Evolutionary conservation across 2,329 filamentous ascomycete species (phyloP), one percentile per base, ranked within the genome.

Genomic region (Epichloe amarillans): DNA sequence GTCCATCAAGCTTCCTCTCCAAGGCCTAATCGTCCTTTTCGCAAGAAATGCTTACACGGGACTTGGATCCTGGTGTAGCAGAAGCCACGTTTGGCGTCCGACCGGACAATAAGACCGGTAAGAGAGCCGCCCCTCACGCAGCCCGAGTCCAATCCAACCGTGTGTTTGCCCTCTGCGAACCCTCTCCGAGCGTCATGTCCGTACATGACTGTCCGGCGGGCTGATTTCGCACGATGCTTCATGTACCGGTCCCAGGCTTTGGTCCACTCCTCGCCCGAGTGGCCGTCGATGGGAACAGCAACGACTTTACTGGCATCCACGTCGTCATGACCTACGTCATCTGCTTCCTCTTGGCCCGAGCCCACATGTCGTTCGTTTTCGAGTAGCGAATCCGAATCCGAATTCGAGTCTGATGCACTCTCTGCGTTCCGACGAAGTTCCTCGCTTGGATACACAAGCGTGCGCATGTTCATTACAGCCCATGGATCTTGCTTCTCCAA

Each of bases 381-480:
- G 6, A 41, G 26, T 14, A 14, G 35, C 35, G 49, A 36, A 37
- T 11, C 45, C 48, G 36, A 21, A 10, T 17, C 23, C 41, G 17
- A 21, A 10, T 15, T 23, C 33, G 17, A 53, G n/a, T 15, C 11
- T 5, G 44, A 40, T 56, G 54, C 15, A 5, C 4, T 4, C 50
- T 53, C 47, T 62, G 58, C 58, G 2, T 66, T 54, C 60, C 72
- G 55, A 70, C 66, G 66, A 30, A 68, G 63, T 23, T 67, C 61
- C 48, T 64, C 60, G 33, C 62, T 63, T 6, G 82, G 69, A 56
- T 72, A 74, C 57, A 86, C 74, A 50, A 95, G 77, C 6, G 82
- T 86, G 51, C 89, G 82, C 87, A 98, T 94, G 62, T 88, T 93
- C 89, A 96, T 96, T 40, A 86, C 85, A 48, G 84, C 83, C 65